Evolutionary conservation across 2,329 filamentous ascomycete species (phyloP), one percentile per base, ranked within the genome.

Genomic region (Mollisiaceae sp.): DNA sequence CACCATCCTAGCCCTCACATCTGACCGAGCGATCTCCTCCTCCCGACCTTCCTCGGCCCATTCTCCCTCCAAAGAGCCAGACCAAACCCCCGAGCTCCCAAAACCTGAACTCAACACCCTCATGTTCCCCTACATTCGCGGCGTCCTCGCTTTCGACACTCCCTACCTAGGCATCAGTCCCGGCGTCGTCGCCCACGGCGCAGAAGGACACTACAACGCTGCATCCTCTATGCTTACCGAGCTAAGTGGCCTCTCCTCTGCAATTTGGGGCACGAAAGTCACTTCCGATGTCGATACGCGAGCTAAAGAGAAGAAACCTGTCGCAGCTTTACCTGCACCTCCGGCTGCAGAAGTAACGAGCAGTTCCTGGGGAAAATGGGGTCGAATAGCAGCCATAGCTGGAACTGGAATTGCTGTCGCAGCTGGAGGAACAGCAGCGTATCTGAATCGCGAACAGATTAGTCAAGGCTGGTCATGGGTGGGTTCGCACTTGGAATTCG

Each of bases 61-160:
- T 54, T 41, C 58, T 24, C 59, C 39, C 59, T 60, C 22, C 2
- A 27, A 54, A 54, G 24, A 27, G 4, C 24, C 12, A 35, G 27
- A 24, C 4, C 18, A 32, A 32, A 24, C 50, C 22, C 39, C 56
- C 24, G 60, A 57, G 18, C 45, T 22, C 8, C 36, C 64, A 27
- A 38, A 62, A 6, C 57, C 77, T 22, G 20, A 38, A 12, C 80
- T 86, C 66, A 89, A 85, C 73, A 79, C 80, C 38, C 87, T 97
- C 76, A 94, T 97, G 90, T 98, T 98, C 77, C 94, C 94, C 1
- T 94, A 93, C 77, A 88, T 98, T 70, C 91, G 94, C 78, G 94
- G 91, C 70, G 87, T 98, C 32, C 85, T 98, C 57, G 92, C 94
- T 59, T 97, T 97, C 76, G 94, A 98, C 79, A 99, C 95, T 0